Evolutionary conservation across 140 eudicot species (phyloP).

Genomic region (Stevia rebaudiana): DNA sequence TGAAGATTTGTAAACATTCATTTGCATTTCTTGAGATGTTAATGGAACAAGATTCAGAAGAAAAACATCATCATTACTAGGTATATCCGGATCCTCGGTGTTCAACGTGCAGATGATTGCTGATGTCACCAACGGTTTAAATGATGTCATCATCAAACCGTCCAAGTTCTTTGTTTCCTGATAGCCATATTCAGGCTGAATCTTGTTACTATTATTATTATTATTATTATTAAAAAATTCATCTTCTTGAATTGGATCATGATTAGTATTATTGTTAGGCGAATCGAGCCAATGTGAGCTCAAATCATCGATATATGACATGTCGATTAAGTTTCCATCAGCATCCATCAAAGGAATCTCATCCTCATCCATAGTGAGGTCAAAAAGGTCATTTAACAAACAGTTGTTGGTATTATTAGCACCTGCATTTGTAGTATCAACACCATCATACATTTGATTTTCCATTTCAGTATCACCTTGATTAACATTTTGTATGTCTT

Average conservation of each 20-base stretch:
- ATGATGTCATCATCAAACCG: constrained; percentile 13
- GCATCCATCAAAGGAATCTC: constrained; percentile 38
- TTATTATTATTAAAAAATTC: constrained; percentile 9
- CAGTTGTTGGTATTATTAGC: constrained; percentile 30
- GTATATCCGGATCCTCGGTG: constrained; percentile 68
- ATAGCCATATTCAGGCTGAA: constrained; percentile 18
- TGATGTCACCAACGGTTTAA: constrained; percentile 26
- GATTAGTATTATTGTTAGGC: constrained; percentile 23
- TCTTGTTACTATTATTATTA: constrained; percentile 1
- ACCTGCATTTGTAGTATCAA: constrained; percentile 10
- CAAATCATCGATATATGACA: constrained; percentile 35
- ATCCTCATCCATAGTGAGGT: constrained; percentile 43
- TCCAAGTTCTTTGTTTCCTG: constrained; percentile 16
- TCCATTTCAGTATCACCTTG: constrained; percentile 14
- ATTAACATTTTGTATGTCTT: constrained; percentile 15
- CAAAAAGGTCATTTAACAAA: constrained; percentile 36
- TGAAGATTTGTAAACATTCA: constrained; percentile 21
- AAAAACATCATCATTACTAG: constrained; percentile 75
- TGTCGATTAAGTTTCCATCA: constrained; percentile 37
- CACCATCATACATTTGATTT: constrained; percentile 21
- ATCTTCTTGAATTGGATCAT: neutral
- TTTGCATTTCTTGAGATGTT: constrained; percentile 21
- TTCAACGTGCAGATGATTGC: constrained; percentile 52
- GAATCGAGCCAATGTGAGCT: constrained; percentile 48
- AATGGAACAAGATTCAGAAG: constrained; percentile 35